A percentile compares a stretch with the other conserved stretches of the same genome.
Conservation (phyloP, 805 yeast species). For the Teunomyces aglyptinius region DNA sequence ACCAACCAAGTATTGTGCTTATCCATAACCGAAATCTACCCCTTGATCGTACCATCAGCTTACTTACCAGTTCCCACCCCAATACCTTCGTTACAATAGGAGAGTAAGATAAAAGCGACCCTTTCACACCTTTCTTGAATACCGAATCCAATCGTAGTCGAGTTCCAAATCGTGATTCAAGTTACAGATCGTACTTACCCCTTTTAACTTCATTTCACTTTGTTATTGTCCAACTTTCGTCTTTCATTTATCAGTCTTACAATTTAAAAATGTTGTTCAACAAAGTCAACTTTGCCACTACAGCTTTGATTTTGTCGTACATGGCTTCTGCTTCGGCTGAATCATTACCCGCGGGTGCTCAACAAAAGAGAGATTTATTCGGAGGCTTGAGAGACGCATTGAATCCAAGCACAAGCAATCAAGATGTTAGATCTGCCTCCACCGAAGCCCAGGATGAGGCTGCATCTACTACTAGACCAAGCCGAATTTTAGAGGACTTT, state of each 20-base stretch:
- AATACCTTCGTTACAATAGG: conserved; percentile 1
- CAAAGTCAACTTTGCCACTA: conserved; percentile 9
- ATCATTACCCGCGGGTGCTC: not conserved
- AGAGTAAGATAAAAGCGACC: not conserved
- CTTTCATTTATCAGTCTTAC: conserved; percentile 17
- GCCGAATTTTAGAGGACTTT: not conserved
- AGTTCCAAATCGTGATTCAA: conserved; percentile 1
- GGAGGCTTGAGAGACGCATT: not conserved
- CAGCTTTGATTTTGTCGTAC: conserved; percentile 5
- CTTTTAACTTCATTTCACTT: conserved; percentile 1
- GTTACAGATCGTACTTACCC: not conserved
- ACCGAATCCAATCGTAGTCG: not conserved
- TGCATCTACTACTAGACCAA: not conserved
- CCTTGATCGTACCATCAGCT: not conserved
- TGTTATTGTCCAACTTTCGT: conserved; percentile 20
- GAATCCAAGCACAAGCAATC: not conserved
- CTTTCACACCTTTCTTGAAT: not conserved
- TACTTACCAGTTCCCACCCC: not conserved
- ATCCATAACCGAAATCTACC: not conserved
- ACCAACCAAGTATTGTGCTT: not conserved
- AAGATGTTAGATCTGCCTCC: not conserved
- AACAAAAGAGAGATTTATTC: not conserved
- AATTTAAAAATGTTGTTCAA: conserved; percentile 7
- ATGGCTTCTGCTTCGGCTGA: conserved; percentile 5
- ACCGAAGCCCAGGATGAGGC: not conserved